Conservation (phyloP, 139 green algal genomes). For the Chlorella sorokiniana region DNA sequence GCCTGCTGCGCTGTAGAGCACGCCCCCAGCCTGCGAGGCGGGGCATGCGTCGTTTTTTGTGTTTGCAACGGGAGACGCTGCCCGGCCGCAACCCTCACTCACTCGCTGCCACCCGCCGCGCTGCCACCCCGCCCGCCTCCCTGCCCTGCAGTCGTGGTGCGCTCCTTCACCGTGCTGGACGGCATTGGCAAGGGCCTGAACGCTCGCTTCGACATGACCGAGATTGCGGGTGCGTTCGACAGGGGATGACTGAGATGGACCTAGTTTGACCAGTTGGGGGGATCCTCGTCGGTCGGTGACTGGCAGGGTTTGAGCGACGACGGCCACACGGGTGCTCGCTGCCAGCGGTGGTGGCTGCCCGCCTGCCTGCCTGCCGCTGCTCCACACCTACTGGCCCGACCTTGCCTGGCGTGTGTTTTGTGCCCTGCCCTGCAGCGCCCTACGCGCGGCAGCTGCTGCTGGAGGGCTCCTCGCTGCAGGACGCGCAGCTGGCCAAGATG, state of each 20-base stretch:
- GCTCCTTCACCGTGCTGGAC: constrained; percentile 94
- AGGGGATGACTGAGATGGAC: neutral
- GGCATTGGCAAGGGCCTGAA: constrained; percentile 97
- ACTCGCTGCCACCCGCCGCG: constrained; percentile 46
- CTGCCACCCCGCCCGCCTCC: constrained; percentile 93
- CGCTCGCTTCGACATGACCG: constrained; percentile 97
- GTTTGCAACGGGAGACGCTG: too few relatives aligned
- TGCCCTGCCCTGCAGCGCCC: constrained; percentile 56
- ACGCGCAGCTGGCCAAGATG: constrained; percentile 55
- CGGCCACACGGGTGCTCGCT: too few relatives aligned
- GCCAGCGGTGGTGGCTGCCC: too few relatives aligned
- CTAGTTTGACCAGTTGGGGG: too few relatives aligned
- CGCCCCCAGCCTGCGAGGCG: too few relatives aligned
- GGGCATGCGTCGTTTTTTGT: too few relatives aligned
- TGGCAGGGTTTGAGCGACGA: too few relatives aligned
- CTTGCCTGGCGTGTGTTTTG: neutral
- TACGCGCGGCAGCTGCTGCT: constrained; percentile 92
- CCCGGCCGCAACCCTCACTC: too few relatives aligned
- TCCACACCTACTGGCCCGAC: neutral
- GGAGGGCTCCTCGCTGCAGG: constrained; percentile 47
- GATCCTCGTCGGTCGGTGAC: neutral
- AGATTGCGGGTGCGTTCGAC: constrained; percentile 74
- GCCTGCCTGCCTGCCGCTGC: neutral
- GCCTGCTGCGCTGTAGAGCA: constrained; percentile 48
- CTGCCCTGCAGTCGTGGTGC: constrained; percentile 91